A percentile compares a stretch with the other conserved stretches of the same genome.
Evolutionary conservation across 768 basidiomycete species (phyloP).

Genomic region (Termitomyces titanicus): DNA sequence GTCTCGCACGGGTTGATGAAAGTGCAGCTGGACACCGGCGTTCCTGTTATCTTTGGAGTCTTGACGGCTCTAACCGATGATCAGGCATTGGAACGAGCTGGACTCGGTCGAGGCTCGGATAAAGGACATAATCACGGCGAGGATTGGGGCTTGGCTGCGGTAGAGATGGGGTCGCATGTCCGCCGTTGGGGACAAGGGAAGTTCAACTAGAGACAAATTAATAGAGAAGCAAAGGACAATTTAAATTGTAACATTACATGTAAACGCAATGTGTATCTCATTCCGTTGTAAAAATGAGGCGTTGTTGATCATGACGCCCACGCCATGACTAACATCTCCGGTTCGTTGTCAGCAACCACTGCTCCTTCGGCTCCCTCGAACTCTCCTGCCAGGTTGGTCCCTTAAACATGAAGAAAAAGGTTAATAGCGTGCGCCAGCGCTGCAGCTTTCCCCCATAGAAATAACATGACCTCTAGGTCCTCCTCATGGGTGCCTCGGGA

Average conservation of each 20-base stretch:
- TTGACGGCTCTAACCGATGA: slow-evolving; percentile 90
- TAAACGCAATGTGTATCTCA: neutral
- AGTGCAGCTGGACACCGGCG: slow-evolving; percentile 88
- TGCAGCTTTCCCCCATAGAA: slow-evolving; percentile 11
- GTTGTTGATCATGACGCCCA: neutral
- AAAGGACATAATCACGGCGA: slow-evolving; percentile 97
- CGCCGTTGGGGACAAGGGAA: slow-evolving; percentile 69
- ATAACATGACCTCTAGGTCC: slow-evolving; percentile 55
- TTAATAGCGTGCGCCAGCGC: slow-evolving; percentile 21
- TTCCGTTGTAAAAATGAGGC: neutral
- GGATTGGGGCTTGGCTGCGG: slow-evolving; percentile 96
- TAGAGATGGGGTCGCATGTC: slow-evolving; percentile 80
- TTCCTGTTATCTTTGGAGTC: slow-evolving; percentile 96
- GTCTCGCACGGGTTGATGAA: slow-evolving; percentile 94
- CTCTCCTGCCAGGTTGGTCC: slow-evolving; percentile 9
- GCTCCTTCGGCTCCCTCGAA: slow-evolving; percentile 5
- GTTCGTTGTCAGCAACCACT: slow-evolving; percentile 12
- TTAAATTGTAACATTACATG: slow-evolving; percentile 7
- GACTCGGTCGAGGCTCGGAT: slow-evolving; percentile 62
- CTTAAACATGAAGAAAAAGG: slow-evolving; percentile 59
- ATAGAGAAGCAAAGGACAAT: neutral
- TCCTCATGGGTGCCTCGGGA: slow-evolving; percentile 96
- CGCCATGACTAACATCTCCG: slow-evolving; percentile 4
- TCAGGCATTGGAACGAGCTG: slow-evolving; percentile 94
- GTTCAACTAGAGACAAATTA: slow-evolving; percentile 38